Evolutionary conservation across 169 alveolate species (phyloP), one percentile per base, ranked within the genome.

Genomic region (Cryptosporidium sp.): DNA sequence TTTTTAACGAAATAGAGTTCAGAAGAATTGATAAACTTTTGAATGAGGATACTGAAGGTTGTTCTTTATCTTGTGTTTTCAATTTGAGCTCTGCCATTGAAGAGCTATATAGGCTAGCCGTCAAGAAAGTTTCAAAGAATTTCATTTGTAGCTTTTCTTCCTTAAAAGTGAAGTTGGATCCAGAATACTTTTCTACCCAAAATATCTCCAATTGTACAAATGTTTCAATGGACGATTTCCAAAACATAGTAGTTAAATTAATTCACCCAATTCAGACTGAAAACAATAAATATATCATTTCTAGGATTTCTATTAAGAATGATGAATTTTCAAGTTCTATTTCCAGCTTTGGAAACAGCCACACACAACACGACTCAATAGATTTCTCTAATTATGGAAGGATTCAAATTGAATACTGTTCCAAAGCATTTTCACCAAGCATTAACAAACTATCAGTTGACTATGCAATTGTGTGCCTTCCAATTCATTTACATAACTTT

Each of bases 1-100:
- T 73, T 37, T 33, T 73, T 14, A 26, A 41, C 6, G 62, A 29
- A 29, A 52, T 73, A 9, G 86, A 73, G 18, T 73, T 73, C 71
- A 73, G 68, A 23, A 73, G 35, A 41, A 58, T 73, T 23, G 86
- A 73, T 33, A 31, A 73, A 33, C 39, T 59, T 3, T 5, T 73
- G 10, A 35, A 18, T 3, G 86, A 59, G 9, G 86, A 73, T 10
- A 18, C 51, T 3, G 86, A 73, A 35, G 51, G 51, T 41, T 33
- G 52, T 14, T 33, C 71, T n/a, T 12, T 65, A n/a, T 26, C 71
- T 29, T 55, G 70, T 14, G 10, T 73, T 26, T 23, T 18, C 9
- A 29, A 33, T 23, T 26, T 73, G 69, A 58, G 52, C 29, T 8
- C 52, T 35, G 45, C 21, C 0, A 21, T 73, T 29, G 86, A 73